Percentiles rank a stretch among this genome's conserved stretches.
phyloP scores from a whole-genome alignment of 75 land plant species.

The Pseudotsuga menziesii region DNA sequence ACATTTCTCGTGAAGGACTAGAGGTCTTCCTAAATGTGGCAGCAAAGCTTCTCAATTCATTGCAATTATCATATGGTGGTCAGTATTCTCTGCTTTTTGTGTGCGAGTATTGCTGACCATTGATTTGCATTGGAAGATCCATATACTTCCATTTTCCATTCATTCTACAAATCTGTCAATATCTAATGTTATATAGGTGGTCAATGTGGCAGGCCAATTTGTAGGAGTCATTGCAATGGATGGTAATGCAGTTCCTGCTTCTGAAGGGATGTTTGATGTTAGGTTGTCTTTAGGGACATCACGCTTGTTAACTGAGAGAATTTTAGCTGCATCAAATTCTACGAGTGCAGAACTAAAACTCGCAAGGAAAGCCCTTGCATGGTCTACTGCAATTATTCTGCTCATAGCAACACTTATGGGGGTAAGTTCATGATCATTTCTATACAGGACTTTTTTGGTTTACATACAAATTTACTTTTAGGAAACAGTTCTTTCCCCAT shows the following conservation, averaged over 20 bases:
- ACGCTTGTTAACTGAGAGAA: slow-evolving; percentile 18
- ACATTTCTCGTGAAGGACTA: slow-evolving; percentile 21
- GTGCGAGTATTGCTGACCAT: background rate
- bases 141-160: background rate
- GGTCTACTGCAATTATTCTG: slow-evolving; percentile 64
- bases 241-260: slow-evolving; percentile 9
- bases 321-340: background rate
- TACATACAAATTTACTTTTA: background rate
- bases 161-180: background rate
- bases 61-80: slow-evolving; percentile 42
- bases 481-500: too few relatives aligned
- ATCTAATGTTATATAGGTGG: background rate
- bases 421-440: slow-evolving; percentile 29
- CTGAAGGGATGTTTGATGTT: slow-evolving; percentile 27
- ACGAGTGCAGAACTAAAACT: slow-evolving; percentile 15
- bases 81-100: background rate
- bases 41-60: slow-evolving; percentile 32
- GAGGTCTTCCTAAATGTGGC: slow-evolving; percentile 27
- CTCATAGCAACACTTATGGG: slow-evolving; percentile 51
- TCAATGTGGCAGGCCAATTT: slow-evolving; percentile 35
- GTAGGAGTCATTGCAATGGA: slow-evolving; percentile 40
- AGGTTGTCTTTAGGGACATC: slow-evolving; percentile 10
- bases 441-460: background rate
- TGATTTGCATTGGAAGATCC: background rate
- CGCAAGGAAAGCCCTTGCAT: slow-evolving; percentile 45